Evolutionary conservation across 202 grass and related monocot species (phyloP).

Genomic region (Hordeum pubiflorum): DNA sequence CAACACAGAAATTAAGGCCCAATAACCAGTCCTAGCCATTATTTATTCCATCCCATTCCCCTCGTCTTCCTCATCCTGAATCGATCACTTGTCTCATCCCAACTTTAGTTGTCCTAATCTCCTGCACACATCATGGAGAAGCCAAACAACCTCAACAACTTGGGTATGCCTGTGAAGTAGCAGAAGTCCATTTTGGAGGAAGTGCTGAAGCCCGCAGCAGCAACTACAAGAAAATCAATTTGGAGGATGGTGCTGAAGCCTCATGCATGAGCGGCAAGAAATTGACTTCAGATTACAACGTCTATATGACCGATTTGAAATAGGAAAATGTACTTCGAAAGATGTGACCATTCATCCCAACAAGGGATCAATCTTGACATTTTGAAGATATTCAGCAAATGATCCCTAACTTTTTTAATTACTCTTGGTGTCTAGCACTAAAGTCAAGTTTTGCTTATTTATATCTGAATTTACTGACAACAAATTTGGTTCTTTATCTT

Average conservation of each 20-base stretch:
- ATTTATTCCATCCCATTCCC: background rate
- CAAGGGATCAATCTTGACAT: background rate
- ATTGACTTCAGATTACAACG: background rate
- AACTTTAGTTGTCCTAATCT: background rate
- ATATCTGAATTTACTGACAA: background rate
- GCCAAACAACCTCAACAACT: background rate
- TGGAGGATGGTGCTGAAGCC: background rate
- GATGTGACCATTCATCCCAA: background rate
- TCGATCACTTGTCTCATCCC: background rate
- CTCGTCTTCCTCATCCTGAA: background rate
- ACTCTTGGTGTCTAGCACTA: background rate
- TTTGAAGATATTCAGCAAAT: background rate
- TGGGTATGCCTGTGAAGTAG: background rate
- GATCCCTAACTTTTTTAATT: background rate
- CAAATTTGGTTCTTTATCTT: too few relatives aligned
- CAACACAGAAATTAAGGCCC: background rate
- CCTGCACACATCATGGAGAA: background rate
- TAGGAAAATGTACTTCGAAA: background rate
- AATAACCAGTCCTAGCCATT: background rate
- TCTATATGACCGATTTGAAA: background rate
- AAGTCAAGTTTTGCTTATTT: background rate
- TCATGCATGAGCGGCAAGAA: background rate
- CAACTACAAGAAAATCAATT: background rate
- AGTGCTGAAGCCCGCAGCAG: background rate
- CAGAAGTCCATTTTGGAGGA: background rate